Percentiles rank a stretch among this genome's conserved stretches.
These are phyloP conservation scores for Gossypium ekmanianum DNA, from an alignment of 345 rosid genomes.

Conservation along the genomic window DNA sequence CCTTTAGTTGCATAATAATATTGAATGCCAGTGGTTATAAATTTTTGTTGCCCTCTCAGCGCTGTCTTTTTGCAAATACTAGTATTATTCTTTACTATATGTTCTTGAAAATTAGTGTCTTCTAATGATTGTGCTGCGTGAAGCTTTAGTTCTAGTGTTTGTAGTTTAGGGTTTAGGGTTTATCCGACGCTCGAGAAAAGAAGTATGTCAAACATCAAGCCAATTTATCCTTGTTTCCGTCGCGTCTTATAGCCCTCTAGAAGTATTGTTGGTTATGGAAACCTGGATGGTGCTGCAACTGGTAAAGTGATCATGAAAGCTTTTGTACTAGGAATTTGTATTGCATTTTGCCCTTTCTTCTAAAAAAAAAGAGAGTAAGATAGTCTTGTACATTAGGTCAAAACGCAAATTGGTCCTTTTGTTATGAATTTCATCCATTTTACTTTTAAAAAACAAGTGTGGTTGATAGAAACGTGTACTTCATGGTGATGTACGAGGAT, in stretches of 20 bases:
- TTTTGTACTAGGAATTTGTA: too few species aligned
- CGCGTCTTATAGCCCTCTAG: background rate
- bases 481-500: too few species aligned
- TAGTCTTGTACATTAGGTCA: too few species aligned
- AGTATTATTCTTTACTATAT: background rate
- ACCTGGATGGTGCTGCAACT: constrained; percentile 30
- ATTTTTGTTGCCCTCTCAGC: background rate
- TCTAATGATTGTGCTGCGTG: background rate
- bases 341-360: constrained; percentile 28
- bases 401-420: too few species aligned
- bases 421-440: too few species aligned
- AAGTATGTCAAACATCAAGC: constrained; percentile 27
- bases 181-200: constrained; percentile 47
- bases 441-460: too few species aligned
- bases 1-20: constrained; percentile 34
- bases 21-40: background rate
- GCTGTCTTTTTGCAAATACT: background rate
- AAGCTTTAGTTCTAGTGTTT: background rate
- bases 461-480: too few species aligned
- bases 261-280: constrained; percentile 40
- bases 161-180: too few species aligned
- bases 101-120: background rate
- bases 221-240: background rate
- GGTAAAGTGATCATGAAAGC: too few species aligned
- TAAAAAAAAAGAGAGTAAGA: too few species aligned